These are phyloP conservation scores for Capsicum rhomboideum DNA, from an alignment of 257 asterid species.

Conservation along the genomic window DNA sequence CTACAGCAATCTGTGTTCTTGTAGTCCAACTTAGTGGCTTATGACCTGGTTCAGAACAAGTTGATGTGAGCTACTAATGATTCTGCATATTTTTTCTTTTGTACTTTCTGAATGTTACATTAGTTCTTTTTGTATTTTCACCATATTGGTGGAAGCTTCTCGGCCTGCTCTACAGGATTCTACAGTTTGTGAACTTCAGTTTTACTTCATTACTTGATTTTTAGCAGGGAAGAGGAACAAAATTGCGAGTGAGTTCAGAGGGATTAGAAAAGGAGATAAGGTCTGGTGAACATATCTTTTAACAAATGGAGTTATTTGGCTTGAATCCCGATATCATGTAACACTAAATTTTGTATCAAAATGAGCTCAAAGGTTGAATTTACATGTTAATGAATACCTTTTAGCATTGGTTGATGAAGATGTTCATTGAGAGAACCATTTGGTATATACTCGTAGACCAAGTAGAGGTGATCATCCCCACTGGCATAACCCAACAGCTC, in stretches of 20 bases:
- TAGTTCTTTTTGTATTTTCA: not conserved
- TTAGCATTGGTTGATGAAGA: constrained; percentile 64
- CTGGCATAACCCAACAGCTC: constrained; percentile 81
- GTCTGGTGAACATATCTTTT: not conserved
- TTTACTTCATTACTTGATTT: not conserved
- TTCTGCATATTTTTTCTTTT: not conserved
- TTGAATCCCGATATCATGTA: no score
- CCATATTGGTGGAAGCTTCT: not conserved
- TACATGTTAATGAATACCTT: constrained; percentile 38
- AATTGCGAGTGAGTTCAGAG: not conserved
- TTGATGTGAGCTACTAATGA: not conserved
- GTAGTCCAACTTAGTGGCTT: constrained; percentile 80
- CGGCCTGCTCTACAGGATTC: not conserved
- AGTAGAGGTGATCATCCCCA: constrained; percentile 76
- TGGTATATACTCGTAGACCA: constrained; percentile 58
- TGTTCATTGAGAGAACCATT: constrained; percentile 73
- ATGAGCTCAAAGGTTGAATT: not conserved
- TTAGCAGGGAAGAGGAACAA: not conserved
- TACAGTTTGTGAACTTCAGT: not conserved
- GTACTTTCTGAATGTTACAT: not conserved
- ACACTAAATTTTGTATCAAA: not conserved
- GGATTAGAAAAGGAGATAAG: not conserved
- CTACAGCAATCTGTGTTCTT: constrained; percentile 67
- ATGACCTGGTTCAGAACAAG: constrained; percentile 41
- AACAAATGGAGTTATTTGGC: not conserved